These are phyloP conservation scores for Straminergon stramineum DNA, from an alignment of 225 moss, liverwort and hornwort genomes.

Conservation along the genomic window DNA sequence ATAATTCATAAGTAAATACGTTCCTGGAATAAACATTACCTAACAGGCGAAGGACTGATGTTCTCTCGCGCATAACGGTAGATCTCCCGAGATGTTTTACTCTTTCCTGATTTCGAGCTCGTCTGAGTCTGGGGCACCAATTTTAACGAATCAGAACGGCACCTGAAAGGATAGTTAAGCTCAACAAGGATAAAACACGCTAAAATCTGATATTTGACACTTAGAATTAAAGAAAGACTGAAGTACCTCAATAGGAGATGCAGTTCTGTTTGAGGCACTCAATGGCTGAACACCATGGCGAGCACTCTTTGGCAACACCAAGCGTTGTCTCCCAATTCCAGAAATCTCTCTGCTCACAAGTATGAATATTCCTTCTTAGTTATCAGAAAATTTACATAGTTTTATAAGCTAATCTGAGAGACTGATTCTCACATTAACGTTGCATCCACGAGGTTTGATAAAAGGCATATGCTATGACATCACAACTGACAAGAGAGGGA, in stretches of 20 bases:
- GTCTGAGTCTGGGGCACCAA: neutral
- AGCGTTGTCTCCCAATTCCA: constrained; percentile 16
- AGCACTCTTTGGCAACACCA: neutral
- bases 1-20: neutral
- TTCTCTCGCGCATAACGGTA: constrained; percentile 21
- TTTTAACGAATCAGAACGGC: neutral
- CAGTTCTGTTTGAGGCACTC: constrained; percentile 7
- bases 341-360: constrained; percentile 29
- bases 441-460: neutral
- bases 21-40: constrained; percentile 7
- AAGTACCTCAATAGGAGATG: constrained; percentile 26
- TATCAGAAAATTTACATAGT: neutral
- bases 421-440: neutral
- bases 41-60: constrained; percentile 23
- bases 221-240: neutral
- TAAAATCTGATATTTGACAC: neutral
- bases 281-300: constrained; percentile 8
- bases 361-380: neutral
- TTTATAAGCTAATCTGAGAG: neutral
- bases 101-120: constrained; percentile 17
- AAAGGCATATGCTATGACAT: neutral
- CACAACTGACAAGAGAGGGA: neutral
- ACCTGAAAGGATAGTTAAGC: neutral
- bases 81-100: constrained; percentile 4
- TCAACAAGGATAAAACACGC: neutral